phyloP scores from a whole-genome alignment of 306 rosid species.

The Echinosophora koreensis region DNA sequence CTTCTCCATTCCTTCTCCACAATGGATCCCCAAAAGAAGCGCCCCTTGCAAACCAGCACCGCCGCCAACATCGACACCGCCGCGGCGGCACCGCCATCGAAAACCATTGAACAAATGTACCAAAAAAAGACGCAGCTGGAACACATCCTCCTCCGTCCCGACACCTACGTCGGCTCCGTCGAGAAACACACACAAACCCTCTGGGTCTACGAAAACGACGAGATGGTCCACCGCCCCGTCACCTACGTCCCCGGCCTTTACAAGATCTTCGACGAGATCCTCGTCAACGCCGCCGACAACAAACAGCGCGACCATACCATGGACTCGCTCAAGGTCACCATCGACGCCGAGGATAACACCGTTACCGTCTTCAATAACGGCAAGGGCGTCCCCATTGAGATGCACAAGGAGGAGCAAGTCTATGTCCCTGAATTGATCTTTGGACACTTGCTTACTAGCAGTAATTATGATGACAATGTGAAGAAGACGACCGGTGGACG shows the following conservation, averaged over 20 bases:
- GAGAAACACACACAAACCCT: slow-evolving; percentile 88
- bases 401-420: slow-evolving; percentile 94
- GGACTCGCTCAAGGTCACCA: slow-evolving; percentile 72
- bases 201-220: slow-evolving; percentile 79
- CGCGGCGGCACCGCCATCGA: neutral
- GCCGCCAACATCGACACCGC: slow-evolving; percentile 61
- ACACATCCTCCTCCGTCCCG: slow-evolving; percentile 94
- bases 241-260: slow-evolving; percentile 89
- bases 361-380: slow-evolving; percentile 80
- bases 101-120: slow-evolving; percentile 88
- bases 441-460: slow-evolving; percentile 87
- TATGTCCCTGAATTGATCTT: slow-evolving; percentile 95
- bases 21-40: slow-evolving; percentile 70
- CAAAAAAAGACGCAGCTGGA: slow-evolving; percentile 95
- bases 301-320: slow-evolving; percentile 88
- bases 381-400: slow-evolving; percentile 90
- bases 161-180: slow-evolving; percentile 90
- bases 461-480: slow-evolving; percentile 80
- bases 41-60: slow-evolving; percentile 75
- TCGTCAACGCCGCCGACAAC: slow-evolving; percentile 95
- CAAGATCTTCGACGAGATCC: slow-evolving; percentile 95
- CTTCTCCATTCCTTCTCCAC: slow-evolving; percentile 10
- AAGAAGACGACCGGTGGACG: slow-evolving; percentile 98
- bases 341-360: slow-evolving; percentile 65
- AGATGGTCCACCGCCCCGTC: slow-evolving; percentile 74